Evolutionary conservation across 2,329 filamentous ascomycete species (phyloP).

Genomic region (Exophiala dermatitidis): DNA sequence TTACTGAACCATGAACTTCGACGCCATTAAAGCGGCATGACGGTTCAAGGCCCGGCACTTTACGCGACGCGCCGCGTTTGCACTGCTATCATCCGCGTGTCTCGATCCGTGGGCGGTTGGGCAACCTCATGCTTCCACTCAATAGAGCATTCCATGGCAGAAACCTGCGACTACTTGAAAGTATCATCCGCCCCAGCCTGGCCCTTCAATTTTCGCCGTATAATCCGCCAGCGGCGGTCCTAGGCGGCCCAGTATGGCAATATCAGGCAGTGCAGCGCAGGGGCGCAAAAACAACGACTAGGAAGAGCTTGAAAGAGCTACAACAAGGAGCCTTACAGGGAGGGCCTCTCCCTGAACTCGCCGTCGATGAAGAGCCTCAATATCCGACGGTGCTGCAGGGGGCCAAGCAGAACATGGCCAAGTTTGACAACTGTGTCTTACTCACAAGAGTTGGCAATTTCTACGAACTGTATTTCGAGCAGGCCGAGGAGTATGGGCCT

Average conservation of each 20-base stretch:
- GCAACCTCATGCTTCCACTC: conserved; percentile 6
- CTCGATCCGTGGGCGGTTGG: not conserved
- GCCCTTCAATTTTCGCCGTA: not conserved
- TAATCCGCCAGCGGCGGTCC: not conserved
- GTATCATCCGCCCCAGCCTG: conserved; percentile 1
- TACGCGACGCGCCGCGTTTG: not conserved
- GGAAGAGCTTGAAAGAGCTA: conserved; percentile 41
- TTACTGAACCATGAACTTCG: not conserved
- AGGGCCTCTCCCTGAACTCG: conserved; percentile 36
- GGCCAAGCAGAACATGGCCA: conserved; percentile 79
- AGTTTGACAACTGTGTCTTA: conserved; percentile 82
- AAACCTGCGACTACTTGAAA: conserved; percentile 12
- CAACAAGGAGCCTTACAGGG: conserved; percentile 50
- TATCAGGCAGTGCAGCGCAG: conserved; percentile 4
- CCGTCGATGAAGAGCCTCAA: conserved; percentile 44
- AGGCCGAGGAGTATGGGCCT: conserved; percentile 82
- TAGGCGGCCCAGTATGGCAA: conserved; percentile 1
- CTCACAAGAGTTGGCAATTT: conserved; percentile 90
- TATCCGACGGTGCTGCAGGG: conserved; percentile 90
- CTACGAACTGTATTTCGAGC: conserved; percentile 96
- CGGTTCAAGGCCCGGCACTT: not conserved
- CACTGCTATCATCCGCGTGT: not conserved
- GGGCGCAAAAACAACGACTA: conserved; percentile 23
- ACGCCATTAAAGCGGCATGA: not conserved
- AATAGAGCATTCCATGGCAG: conserved; percentile 8